phyloP scores from a whole-genome alignment of 2,329 filamentous ascomycete genomes.

The Lizonia empirigonia region DNA sequence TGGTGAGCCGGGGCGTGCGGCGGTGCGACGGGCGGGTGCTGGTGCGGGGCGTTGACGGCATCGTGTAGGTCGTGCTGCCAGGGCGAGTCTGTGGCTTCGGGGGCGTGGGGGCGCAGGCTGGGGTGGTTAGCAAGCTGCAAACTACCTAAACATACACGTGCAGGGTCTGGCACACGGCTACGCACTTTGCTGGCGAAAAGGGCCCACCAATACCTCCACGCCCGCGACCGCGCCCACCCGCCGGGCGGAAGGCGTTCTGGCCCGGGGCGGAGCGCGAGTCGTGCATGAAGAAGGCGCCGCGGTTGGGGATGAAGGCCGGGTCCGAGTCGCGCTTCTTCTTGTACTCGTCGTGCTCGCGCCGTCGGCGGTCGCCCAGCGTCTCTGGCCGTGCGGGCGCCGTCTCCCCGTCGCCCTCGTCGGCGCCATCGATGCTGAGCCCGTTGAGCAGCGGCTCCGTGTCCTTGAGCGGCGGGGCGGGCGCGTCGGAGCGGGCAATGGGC shows the following conservation, averaged over 20 bases:
- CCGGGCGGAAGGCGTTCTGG: conserved; percentile 75
- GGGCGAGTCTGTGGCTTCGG: conserved; percentile 68
- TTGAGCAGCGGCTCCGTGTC: conserved; percentile 68
- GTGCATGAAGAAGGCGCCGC: conserved; percentile 96
- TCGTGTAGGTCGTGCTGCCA: conserved; percentile 98
- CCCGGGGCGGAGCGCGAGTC: conserved; percentile 82
- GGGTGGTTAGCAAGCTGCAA: conserved; percentile 28
- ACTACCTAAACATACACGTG: no score
- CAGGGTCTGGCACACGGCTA: background rate
- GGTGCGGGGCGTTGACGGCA: conserved; percentile 54
- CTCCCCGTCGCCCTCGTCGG: conserved; percentile 60
- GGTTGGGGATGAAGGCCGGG: conserved; percentile 90
- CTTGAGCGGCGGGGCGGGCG: conserved; percentile 52
- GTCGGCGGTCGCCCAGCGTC: conserved; percentile 70
- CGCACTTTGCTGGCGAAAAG: conserved; percentile 67
- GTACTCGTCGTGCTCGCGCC: conserved; percentile 89
- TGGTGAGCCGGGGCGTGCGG: conserved; percentile 25
- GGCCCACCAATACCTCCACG: conserved; percentile 59
- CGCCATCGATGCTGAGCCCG: conserved; percentile 56
- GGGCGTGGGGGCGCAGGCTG: conserved; percentile 50
- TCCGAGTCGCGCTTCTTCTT: conserved; percentile 85
- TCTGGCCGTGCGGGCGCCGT: conserved; percentile 55
- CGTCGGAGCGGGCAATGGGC: conserved; percentile 46
- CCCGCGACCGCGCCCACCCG: conserved; percentile 65
- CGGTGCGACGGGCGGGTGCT: conserved; percentile 28